Base-by-base conservation (phyloP, 2,329 filamentous ascomycete genomes). In the Gremmenia infestans region DNA sequence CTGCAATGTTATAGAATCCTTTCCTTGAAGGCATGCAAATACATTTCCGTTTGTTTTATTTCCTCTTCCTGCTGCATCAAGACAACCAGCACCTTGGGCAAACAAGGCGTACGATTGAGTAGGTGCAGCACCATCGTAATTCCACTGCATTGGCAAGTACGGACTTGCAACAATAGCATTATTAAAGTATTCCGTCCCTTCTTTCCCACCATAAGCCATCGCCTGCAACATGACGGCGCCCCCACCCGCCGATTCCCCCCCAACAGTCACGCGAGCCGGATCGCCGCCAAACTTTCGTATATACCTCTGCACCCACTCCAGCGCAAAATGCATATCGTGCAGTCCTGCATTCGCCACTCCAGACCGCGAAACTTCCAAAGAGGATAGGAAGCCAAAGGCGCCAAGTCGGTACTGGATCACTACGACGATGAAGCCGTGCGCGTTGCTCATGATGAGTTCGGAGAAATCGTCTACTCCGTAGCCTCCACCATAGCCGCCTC, bases 231-330 rank as follows among this genome's bases (percentile, higher is more conserved):
- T 72, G 47, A 83, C 74, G 5, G 73, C 76, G 0, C 78, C 78
- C 5, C 72, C 78, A 22, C 79, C 79, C 9, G 79, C 78, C n/a
- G 73, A 76, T 52, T 76, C 65, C 4, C 77, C 78, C 42, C 76
- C 70, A 14, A 80, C 70, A 0, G 77, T 81, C 46, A 81, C 73
- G 14, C 72, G 69, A 1, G 70, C 65, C 0, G 72, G 68, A 65
- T 82, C 74, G 9, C 81, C 80, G 4, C 80, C 80, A 60, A 83
- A 83, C 11, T 73, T 65, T 59, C 75, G 69, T 49, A 81, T 81
- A 57, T 81, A 70, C 42, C 75, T 66, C 53, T 79, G 74, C 2
- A 83, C 75, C 81, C 81, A 85, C 60, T 81, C 70, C 14, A 85
- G 69, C 35, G 78, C 79, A 36, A 80, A 71, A 5, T 77, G 72